Evolutionary conservation across 768 basidiomycete genomes (phyloP), one percentile per base, ranked within the genome.

Genomic region (Mycena rosella): DNA sequence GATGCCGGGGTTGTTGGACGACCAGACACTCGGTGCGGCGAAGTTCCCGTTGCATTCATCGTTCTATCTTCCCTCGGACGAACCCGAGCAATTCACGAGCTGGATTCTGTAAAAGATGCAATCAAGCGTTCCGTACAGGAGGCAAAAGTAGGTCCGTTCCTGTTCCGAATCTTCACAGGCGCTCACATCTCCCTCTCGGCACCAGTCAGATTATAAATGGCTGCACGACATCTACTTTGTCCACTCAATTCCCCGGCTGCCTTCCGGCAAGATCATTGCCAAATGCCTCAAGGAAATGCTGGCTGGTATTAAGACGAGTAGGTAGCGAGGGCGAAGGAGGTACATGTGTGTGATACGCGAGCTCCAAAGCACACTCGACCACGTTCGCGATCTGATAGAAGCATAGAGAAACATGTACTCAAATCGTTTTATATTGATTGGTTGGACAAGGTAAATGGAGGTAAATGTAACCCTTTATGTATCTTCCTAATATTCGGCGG

Each of bases 131-230:
- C 49, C 2, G 49, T 51, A 26, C 7, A 30, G 29, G 29, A 30
- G 29, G 18, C 29, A 10, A 51, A 51, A 29, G 49, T 51, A 7
- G 3, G 5, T 15, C 48, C 29, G 14, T 8, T 10, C 15, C 8
- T 20, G 3, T 29, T 20, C 10, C 3, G 3, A 27, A 26, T 8
- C 4, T 10, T 34, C 32, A 34, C 6, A 34, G 5, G 32, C 22
- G 5, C 29, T 51, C 18, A 51, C 18, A 6, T 5, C 2, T 14
- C 14, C 1, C 9, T 51, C 29, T 11, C 29, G 2, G 49, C 6
- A n/a, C 49, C 9, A 57, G 55, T 57, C 55, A 6, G 17, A 29
- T 24, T 44, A 44, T 40, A 57, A 57, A 29, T 57, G 55, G 55
- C 27, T 57, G 26, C 40, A 57, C 40, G 55, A 27, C 20, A 40